Evolutionary conservation across 2,329 filamentous ascomycete genomes (phyloP), one percentile per base, ranked within the genome.

Genomic region (Hypoxylon rubiginosum): DNA sequence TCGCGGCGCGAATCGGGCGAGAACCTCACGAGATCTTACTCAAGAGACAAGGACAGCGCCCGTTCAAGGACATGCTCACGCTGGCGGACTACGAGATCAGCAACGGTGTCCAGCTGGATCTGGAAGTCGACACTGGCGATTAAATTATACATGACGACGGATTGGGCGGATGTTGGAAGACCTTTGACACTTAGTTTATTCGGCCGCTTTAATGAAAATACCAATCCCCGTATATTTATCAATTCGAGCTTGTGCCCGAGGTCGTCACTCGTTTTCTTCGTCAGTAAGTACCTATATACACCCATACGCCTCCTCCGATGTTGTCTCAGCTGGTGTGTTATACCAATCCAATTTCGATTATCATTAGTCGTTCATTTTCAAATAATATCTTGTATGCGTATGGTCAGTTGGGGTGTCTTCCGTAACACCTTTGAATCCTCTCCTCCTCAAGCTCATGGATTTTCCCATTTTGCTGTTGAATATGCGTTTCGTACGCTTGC

Each of bases 81-180:
- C 79, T 97, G 72, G 92, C 92, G 75, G 95, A 98, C 81, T 98
- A 97, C 80, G 93, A 92, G n/a, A 90, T 98, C 62, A 93, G 91
- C 73, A 96, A 96, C 80, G 95, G 95, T 9, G 94, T 97, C 75
- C 87, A 89, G 80, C 77, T 89, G 51, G 87, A 89, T 71, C 78
- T 89, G 45, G 87, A 89, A 79, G 84, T 89, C 53, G 87, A 89
- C 71, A 88, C 87, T 3, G 85, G 86, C 1, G 86, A 88, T 72
- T 89, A 76, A 84, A 70, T n/a, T 32, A 8, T 17, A 26, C n/a
- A 36, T 26, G 13, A 21, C 15, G 5, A 32, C 50, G 26, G n/a
- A 26, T 17, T 46, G 17, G 17, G n/a, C 13, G 34, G 8, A 34
- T 19, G 39, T 24, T 34, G 28, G 48, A 26, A 19, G 49, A 6